These are phyloP conservation scores for Saturnispora besseyi DNA, from an alignment of 805 yeast species.

Conservation along the genomic window DNA sequence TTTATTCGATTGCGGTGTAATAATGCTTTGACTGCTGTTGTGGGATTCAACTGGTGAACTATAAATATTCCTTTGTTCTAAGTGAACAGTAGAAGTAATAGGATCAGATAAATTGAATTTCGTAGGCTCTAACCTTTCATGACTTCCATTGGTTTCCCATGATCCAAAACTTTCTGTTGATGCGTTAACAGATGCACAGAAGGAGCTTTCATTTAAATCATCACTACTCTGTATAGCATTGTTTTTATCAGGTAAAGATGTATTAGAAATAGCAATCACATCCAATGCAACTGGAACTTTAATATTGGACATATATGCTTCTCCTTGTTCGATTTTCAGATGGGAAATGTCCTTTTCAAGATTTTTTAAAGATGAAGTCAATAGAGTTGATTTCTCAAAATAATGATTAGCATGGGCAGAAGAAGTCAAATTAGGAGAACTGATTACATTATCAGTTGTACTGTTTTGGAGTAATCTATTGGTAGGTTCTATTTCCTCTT, in stretches of 20 bases:
- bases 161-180: constrained; percentile 2
- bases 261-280: background rate
- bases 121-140: background rate
- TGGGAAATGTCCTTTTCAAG: background rate
- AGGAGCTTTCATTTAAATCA: background rate
- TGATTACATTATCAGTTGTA: background rate
- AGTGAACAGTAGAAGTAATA: background rate
- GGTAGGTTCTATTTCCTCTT: background rate
- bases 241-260: background rate
- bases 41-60: background rate
- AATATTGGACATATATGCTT: background rate
- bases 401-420: background rate
- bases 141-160: background rate
- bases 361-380: background rate
- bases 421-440: background rate
- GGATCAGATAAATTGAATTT: background rate
- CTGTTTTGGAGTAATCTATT: background rate
- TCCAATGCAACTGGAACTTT: background rate
- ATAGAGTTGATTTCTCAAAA: background rate
- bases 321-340: background rate
- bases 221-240: background rate
- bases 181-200: background rate
- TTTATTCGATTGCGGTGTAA: background rate
- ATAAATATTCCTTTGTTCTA: background rate
- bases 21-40: background rate